These are phyloP conservation scores for Ustilago lituana DNA, from an alignment of 1,284 basidiomycete species.

Conservation along the genomic window DNA sequence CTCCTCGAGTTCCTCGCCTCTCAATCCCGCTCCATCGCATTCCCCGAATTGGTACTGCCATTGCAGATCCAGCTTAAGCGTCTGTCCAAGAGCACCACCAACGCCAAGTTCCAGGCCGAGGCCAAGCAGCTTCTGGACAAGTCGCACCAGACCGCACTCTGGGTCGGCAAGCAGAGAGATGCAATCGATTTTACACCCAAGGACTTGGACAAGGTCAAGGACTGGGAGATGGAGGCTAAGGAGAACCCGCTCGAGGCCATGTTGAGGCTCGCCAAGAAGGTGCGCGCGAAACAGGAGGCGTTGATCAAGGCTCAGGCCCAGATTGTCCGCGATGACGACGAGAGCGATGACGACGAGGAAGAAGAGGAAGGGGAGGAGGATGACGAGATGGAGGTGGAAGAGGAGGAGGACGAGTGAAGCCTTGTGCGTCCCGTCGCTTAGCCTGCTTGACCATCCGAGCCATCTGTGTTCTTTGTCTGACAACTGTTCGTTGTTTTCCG, in stretches of 20 bases:
- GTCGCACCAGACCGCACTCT: constrained; percentile 53
- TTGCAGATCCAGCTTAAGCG: constrained; percentile 72
- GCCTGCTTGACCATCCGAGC: too few species aligned
- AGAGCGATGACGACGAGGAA: constrained; percentile 37
- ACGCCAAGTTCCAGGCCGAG: constrained; percentile 50
- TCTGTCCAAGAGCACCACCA: constrained; percentile 53
- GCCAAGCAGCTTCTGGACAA: constrained; percentile 60
- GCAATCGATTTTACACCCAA: constrained; percentile 63
- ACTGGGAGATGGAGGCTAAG: constrained; percentile 37
- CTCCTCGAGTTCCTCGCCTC: constrained; percentile 79
- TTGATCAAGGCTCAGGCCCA: constrained; percentile 56
- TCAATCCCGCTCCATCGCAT: constrained; percentile 74
- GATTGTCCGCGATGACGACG: constrained; percentile 47
- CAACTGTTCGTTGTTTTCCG: too few species aligned
- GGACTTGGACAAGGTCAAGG: constrained; percentile 47
- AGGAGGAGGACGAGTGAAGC: constrained; percentile 39
- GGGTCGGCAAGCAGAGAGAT: constrained; percentile 54
- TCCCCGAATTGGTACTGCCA: constrained; percentile 92
- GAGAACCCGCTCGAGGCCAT: constrained; percentile 63
- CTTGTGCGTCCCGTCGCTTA: not conserved
- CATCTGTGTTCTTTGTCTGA: not conserved
- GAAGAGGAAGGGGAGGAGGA: constrained; percentile 26
- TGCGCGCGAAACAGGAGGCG: constrained; percentile 61
- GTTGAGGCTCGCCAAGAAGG: constrained; percentile 61
- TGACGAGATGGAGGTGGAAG: constrained; percentile 39